Percentiles rank a stretch among this genome's conserved stretches.
phyloP scores from a whole-genome alignment of 495 filamentous ascomycete genomes.

The Halenospora varia region DNA sequence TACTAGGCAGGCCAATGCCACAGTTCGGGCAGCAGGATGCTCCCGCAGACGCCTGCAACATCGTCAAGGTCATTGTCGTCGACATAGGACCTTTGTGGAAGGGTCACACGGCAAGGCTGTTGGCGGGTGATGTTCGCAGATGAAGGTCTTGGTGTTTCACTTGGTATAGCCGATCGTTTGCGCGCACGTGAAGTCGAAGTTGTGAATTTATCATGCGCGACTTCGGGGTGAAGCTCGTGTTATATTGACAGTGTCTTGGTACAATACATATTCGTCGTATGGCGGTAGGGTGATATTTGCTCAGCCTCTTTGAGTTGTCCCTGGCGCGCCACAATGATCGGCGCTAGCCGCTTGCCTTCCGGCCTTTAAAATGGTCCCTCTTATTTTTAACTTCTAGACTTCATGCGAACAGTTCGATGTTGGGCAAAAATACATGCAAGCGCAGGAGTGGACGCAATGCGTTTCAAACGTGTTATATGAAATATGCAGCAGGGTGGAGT shows the following conservation, averaged over 20 bases:
- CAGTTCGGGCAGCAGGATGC: conserved; percentile 20
- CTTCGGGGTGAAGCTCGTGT: not conserved
- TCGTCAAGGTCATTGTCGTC: conserved; percentile 25
- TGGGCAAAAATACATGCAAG: too few relatives aligned
- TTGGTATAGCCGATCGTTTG: not conserved
- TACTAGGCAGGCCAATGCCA: conserved; percentile 19
- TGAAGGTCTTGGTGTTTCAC: not conserved
- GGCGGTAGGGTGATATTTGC: not conserved
- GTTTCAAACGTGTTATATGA: too few relatives aligned
- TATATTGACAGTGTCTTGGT: not conserved
- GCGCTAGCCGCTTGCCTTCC: not conserved
- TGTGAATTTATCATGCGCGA: not conserved
- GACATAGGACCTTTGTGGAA: conserved; percentile 17
- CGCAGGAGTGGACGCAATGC: too few relatives aligned
- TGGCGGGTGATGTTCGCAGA: not conserved
- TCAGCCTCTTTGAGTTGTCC: not conserved
- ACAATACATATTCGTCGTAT: too few relatives aligned
- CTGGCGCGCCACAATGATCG: not conserved
- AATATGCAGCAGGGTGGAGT: too few relatives aligned
- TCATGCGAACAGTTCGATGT: too few relatives aligned
- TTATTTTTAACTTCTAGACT: not conserved
- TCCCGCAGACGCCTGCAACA: conserved; percentile 2
- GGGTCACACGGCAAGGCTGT: conserved; percentile 23
- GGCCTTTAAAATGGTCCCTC: not conserved
- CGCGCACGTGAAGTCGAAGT: not conserved